phyloP scores from a whole-genome alignment of 2,329 filamentous ascomycete genomes.

The Tricladium varicosporioides region DNA sequence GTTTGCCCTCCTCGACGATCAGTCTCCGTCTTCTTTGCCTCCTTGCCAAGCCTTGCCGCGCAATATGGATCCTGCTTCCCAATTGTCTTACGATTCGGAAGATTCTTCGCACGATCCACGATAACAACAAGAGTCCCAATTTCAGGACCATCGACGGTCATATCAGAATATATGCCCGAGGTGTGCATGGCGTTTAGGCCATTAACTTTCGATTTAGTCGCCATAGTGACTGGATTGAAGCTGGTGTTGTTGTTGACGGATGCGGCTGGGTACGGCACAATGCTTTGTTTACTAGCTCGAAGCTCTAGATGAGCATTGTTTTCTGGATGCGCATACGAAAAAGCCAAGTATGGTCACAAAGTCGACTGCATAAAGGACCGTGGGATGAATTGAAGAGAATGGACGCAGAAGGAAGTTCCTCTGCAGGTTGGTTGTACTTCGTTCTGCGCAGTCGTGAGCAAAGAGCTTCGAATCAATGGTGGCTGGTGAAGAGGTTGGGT shows the following conservation, averaged over 20 bases:
- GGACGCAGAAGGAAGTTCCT: background rate
- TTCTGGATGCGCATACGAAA: background rate
- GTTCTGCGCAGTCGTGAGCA: too few relatives aligned
- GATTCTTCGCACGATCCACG: slow-evolving; percentile 92
- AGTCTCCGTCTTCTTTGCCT: slow-evolving; percentile 94
- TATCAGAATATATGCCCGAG: slow-evolving; percentile 90
- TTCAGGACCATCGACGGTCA: slow-evolving; percentile 86
- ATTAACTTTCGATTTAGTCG: slow-evolving; percentile 52
- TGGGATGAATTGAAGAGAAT: background rate
- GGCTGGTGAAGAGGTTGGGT: too few relatives aligned
- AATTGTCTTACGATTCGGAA: slow-evolving; percentile 95
- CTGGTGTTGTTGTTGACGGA: slow-evolving; percentile 6
- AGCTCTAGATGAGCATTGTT: slow-evolving; percentile 28
- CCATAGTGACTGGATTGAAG: slow-evolving; percentile 38
- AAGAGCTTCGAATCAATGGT: too few relatives aligned
- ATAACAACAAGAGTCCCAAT: slow-evolving; percentile 93
- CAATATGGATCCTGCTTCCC: slow-evolving; percentile 99
- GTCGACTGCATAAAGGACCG: slow-evolving; percentile 1
- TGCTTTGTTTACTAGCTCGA: slow-evolving; percentile 18
- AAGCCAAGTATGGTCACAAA: background rate
- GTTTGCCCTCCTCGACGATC: slow-evolving; percentile 94
- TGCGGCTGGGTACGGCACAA: background rate
- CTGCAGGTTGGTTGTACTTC: too few relatives aligned
- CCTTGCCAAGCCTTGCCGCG: slow-evolving; percentile 88
- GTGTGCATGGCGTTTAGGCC: slow-evolving; percentile 69